Percentiles rank a stretch among this genome's conserved stretches.
These are phyloP conservation scores for Trypethelium eluteriae DNA, from an alignment of 495 filamentous ascomycete genomes.

Conservation along the genomic window DNA sequence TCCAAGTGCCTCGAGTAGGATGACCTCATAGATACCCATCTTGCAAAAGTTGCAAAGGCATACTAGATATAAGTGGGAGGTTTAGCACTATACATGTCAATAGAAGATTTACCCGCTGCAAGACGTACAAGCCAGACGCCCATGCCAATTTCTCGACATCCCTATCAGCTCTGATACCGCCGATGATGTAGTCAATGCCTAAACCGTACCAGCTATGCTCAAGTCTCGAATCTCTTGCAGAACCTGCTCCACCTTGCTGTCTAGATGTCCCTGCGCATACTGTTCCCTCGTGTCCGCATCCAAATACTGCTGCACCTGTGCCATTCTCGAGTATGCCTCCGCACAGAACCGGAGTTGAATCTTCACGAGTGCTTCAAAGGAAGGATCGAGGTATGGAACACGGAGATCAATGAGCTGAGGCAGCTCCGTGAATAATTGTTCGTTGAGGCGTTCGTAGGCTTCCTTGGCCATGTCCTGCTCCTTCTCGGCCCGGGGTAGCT, in stretches of 20 bases:
- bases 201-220: slow-evolving; percentile 78
- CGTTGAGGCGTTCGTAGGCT: slow-evolving; percentile 91
- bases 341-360: slow-evolving; percentile 97
- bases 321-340: slow-evolving; percentile 94
- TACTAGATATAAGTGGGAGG: not conserved
- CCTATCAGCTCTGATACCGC: not conserved
- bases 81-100: not conserved
- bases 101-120: not conserved
- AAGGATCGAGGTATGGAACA: slow-evolving; percentile 92
- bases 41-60: slow-evolving; percentile 1
- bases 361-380: slow-evolving; percentile 95
- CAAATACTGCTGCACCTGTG: slow-evolving; percentile 97
- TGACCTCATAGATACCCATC: not conserved
- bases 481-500: slow-evolving; percentile 87
- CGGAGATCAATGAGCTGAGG: slow-evolving; percentile 97
- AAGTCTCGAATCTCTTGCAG: slow-evolving; percentile 93
- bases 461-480: slow-evolving; percentile 88
- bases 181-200: not conserved
- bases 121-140: not conserved
- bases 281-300: slow-evolving; percentile 94
- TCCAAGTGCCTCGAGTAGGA: not conserved
- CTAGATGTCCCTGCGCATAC: slow-evolving; percentile 88
- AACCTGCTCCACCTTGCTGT: slow-evolving; percentile 89
- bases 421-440: slow-evolving; percentile 84
- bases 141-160: not conserved